phyloP scores from a whole-genome alignment of 192 early-diverging fungal genomes.

The Entomortierella lignicola region DNA sequence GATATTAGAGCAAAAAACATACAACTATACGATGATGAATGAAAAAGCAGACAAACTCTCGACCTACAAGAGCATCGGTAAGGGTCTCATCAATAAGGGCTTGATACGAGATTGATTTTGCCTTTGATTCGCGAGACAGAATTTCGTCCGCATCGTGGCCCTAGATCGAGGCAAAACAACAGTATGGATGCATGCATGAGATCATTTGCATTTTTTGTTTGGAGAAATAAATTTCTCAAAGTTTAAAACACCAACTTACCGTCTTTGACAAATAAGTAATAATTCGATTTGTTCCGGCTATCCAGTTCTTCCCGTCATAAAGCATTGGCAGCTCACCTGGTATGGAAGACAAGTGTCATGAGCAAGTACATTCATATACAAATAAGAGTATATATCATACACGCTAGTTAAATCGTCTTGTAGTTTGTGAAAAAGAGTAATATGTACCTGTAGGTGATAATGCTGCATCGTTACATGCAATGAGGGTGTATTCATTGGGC shows the following conservation, averaged over 20 bases:
- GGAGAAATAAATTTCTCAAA: neutral
- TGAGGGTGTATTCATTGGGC: conserved; percentile 62
- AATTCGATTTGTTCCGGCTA: conserved; percentile 62
- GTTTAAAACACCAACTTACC: neutral
- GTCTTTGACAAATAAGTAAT: conserved; percentile 55
- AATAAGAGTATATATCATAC: too few species aligned
- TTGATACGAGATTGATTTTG: conserved; percentile 66
- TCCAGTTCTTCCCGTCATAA: conserved; percentile 66
- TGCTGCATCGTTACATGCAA: conserved; percentile 68
- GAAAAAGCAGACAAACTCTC: neutral
- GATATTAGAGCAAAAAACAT: neutral
- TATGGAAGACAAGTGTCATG: neutral
- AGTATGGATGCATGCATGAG: too few species aligned
- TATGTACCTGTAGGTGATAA: conserved; percentile 70
- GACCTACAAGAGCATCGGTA: conserved; percentile 73
- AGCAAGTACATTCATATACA: neutral
- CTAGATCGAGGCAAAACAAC: neutral
- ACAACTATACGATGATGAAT: too few species aligned
- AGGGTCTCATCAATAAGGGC: conserved; percentile 79
- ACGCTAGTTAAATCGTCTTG: too few species aligned
- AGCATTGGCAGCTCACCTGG: conserved; percentile 80
- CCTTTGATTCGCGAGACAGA: conserved; percentile 43
- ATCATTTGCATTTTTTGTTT: too few species aligned
- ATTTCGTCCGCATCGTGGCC: conserved; percentile 49
- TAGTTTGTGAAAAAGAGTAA: neutral